A percentile compares a stretch with the other conserved stretches of the same genome.
Evolutionary conservation across 176 grass and related monocot species (phyloP).

Genomic region (Carex parvula): DNA sequence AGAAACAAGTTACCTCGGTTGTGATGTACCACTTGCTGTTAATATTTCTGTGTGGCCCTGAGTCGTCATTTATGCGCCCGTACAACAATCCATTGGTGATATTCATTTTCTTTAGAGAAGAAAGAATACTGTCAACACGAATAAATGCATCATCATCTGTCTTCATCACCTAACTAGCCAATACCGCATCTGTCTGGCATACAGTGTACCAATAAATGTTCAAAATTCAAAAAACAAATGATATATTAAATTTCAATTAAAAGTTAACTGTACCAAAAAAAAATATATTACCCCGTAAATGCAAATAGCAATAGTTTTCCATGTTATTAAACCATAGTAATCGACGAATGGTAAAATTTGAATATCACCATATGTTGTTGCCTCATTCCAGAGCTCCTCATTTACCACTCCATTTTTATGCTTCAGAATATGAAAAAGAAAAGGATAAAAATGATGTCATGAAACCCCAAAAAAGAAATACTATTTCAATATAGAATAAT

Average conservation of each 20-base stretch:
- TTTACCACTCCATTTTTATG: slow-evolving; percentile 87
- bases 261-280: neutral
- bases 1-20: slow-evolving; percentile 49
- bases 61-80: slow-evolving; percentile 69
- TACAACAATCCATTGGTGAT: slow-evolving; percentile 64
- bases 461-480: neutral
- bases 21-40: slow-evolving; percentile 92
- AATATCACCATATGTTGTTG: slow-evolving; percentile 61
- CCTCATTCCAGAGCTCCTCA: slow-evolving; percentile 83
- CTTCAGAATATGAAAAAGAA: slow-evolving; percentile 35
- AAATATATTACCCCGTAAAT: slow-evolving; percentile 66
- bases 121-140: slow-evolving; percentile 76
- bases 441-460: neutral
- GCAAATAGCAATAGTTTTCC: slow-evolving; percentile 95
- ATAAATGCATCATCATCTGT: slow-evolving; percentile 99
- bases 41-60: slow-evolving; percentile 59
- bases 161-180: slow-evolving; percentile 87
- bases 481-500: neutral
- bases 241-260: neutral
- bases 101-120: slow-evolving; percentile 51
- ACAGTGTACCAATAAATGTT: neutral
- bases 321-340: slow-evolving; percentile 88
- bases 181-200: slow-evolving; percentile 55
- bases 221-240: slow-evolving; percentile 17
- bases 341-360: slow-evolving; percentile 78